A percentile compares a stretch with the other conserved stretches of the same genome.
phyloP scores from a whole-genome alignment of 805 yeast species.

The Ascoidea asiatica region DNA sequence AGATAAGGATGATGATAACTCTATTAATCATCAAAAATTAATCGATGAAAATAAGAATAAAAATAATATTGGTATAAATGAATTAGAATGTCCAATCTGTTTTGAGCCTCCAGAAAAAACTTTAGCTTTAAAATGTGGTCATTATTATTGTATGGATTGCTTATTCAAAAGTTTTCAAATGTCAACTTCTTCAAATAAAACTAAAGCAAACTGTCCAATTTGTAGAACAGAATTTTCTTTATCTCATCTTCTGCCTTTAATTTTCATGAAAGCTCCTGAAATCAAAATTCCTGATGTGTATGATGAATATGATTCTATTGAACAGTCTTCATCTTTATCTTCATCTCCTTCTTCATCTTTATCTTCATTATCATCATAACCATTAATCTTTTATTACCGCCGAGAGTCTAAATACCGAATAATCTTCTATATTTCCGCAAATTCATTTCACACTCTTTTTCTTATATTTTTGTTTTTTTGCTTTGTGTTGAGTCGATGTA shows the following conservation, averaged over 20 bases:
- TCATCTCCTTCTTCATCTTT: background rate
- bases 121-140: conserved; percentile 43
- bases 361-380: background rate
- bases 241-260: conserved; percentile 5
- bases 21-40: conserved; percentile 1
- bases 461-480: background rate
- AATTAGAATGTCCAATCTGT: conserved; percentile 39
- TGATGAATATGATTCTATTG: background rate
- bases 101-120: conserved; percentile 37
- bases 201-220: conserved; percentile 27
- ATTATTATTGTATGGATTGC: conserved; percentile 40
- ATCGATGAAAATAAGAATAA: conserved; percentile 13
- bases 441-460: background rate
- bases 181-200: conserved; percentile 22
- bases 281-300: background rate
- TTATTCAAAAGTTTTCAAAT: conserved; percentile 34
- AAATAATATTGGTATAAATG: conserved; percentile 14
- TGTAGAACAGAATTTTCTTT: conserved; percentile 24
- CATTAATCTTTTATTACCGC: background rate
- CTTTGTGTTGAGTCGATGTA: background rate
- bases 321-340: background rate
- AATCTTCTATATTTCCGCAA: too few species aligned
- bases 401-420: too few species aligned
- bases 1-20: background rate
- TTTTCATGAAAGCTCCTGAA: background rate